These are phyloP conservation scores for Penicillium rolfsii DNA, from an alignment of 2,329 filamentous ascomycete genomes.

Conservation along the genomic window DNA sequence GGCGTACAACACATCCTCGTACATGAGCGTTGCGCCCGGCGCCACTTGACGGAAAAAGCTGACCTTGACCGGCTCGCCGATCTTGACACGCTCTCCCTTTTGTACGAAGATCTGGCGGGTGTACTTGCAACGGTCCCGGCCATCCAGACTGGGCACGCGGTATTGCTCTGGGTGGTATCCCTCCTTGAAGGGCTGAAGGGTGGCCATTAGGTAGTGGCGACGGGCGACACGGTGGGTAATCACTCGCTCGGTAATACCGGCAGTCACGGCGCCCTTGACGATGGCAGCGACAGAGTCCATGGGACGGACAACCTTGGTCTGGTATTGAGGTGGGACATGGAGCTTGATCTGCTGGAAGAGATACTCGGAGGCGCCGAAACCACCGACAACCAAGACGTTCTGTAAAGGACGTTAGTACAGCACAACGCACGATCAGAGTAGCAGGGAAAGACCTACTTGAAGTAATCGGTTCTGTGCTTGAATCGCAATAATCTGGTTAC, in stretches of 20 bases:
- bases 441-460: conserved; percentile 59
- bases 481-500: conserved; percentile 98
- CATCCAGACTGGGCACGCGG: conserved; percentile 92
- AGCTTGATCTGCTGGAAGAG: conserved; percentile 99
- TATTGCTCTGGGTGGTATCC: conserved; percentile 98
- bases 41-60: conserved; percentile 98
- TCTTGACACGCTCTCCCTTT: conserved; percentile 98
- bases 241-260: conserved; percentile 95
- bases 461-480: conserved; percentile 93
- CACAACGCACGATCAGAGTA: background rate
- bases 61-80: conserved; percentile 97
- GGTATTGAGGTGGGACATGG: conserved; percentile 96
- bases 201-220: conserved; percentile 98
- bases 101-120: conserved; percentile 98
- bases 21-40: conserved; percentile 96
- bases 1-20: conserved; percentile 96
- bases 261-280: conserved; percentile 96
- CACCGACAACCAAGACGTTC: conserved; percentile 96
- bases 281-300: conserved; percentile 99
- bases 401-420: conserved; percentile 38
- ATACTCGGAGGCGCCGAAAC: conserved; percentile 97
- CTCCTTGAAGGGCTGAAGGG: conserved; percentile 97
- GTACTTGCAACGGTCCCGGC: conserved; percentile 98
- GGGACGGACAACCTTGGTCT: conserved; percentile 94
- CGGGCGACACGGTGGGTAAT: conserved; percentile 96